Conservation (phyloP, 768 basidiomycete genomes). For the Leccinum obscurum region DNA sequence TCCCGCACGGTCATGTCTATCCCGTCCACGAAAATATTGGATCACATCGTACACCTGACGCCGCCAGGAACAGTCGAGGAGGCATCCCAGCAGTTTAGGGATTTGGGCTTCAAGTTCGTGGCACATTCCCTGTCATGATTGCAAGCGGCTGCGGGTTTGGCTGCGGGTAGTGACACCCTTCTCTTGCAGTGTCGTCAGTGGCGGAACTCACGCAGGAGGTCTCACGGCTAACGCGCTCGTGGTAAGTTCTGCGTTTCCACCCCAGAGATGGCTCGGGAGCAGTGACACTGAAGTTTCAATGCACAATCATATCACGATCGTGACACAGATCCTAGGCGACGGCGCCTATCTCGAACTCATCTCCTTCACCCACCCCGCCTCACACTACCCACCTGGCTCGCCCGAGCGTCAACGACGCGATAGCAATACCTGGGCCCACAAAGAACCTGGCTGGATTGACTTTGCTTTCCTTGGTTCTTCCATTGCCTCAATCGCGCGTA, state of each 20-base stretch:
- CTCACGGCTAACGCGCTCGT: constrained; percentile 66
- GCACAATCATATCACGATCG: not conserved
- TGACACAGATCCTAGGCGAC: constrained; percentile 36
- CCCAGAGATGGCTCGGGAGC: not conserved
- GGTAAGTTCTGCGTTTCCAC: constrained; percentile 32
- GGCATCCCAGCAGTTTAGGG: constrained; percentile 50
- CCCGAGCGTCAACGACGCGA: constrained; percentile 46
- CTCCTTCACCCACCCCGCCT: constrained; percentile 56
- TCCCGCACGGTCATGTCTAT: constrained; percentile 17
- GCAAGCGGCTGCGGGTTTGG: constrained; percentile 1
- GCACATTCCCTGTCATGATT: not conserved
- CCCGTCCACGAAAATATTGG: constrained; percentile 47
- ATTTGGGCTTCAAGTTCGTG: constrained; percentile 67
- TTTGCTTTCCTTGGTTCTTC: constrained; percentile 61
- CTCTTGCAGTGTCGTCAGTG: constrained; percentile 54
- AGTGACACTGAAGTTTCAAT: not conserved
- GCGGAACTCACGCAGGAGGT: constrained; percentile 66
- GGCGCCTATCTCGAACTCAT: constrained; percentile 70
- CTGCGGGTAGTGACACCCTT: not conserved
- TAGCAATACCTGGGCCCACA: constrained; percentile 52
- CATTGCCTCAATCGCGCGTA: constrained; percentile 42
- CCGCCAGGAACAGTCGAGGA: constrained; percentile 57
- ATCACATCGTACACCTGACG: constrained; percentile 74
- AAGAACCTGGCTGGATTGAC: constrained; percentile 65
- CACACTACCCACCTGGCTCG: constrained; percentile 53